These are phyloP conservation scores for Corylus avellana DNA, from an alignment of 306 rosid genomes.

Conservation along the genomic window DNA sequence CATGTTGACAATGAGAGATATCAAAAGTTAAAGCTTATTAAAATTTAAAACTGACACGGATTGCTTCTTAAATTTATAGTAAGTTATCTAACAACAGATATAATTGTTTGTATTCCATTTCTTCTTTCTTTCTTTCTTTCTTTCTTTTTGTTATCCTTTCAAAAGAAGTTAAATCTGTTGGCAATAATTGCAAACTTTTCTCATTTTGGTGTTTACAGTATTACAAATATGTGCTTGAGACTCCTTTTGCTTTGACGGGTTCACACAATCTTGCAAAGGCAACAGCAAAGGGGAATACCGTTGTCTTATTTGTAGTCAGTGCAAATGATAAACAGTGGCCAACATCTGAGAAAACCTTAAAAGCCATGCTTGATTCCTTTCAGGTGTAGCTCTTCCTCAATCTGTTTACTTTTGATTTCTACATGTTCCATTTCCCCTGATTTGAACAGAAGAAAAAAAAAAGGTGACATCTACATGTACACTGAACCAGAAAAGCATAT, in stretches of 20 bases:
- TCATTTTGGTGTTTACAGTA: constrained; percentile 53
- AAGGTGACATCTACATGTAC: constrained; percentile 20
- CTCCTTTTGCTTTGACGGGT: constrained; percentile 89
- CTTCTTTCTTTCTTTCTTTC: no score
- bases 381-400: constrained; percentile 45
- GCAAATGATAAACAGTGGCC: constrained; percentile 96
- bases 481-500: constrained; percentile 18
- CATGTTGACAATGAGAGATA: no score
- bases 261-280: constrained; percentile 97
- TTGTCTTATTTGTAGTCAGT: constrained; percentile 84
- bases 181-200: constrained; percentile 13
- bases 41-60: no score
- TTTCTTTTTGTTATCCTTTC: not conserved
- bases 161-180: not conserved
- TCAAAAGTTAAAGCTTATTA: no score
- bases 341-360: constrained; percentile 64
- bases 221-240: constrained; percentile 82
- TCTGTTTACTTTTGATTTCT: constrained; percentile 22
- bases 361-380: constrained; percentile 88
- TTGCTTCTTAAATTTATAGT: no score
- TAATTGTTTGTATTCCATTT: no score
- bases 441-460: no score
- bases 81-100: no score
- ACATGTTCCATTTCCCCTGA: no score
- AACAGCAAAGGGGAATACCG: constrained; percentile 95